Evolutionary conservation across 2,329 filamentous ascomycete species (phyloP), one percentile per base, ranked within the genome.

Genomic region (Grosmannia penicillata): DNA sequence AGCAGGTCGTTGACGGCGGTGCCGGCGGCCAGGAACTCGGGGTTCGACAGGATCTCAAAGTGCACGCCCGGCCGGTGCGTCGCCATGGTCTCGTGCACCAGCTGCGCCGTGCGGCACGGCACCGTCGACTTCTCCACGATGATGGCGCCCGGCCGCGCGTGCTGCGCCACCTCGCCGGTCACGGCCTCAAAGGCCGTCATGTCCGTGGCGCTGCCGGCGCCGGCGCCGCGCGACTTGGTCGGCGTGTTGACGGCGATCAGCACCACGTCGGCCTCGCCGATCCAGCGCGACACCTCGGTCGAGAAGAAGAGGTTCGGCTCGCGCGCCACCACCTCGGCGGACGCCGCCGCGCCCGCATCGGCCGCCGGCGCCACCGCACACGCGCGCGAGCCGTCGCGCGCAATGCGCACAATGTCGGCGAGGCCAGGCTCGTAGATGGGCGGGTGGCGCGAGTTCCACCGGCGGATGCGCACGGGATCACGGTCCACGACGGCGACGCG

Each of bases 41-140:
- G 82, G 57, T 87, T 87, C 33, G 80, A 85, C 21, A 87, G 68
- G 39, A 87, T 74, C 52, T 86, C 78, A 51, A 86, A 86, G 44
- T 70, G 66, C 11, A 75, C 65, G 15, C 68, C 70, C 1, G 78
- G 77, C 11, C 72, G 71, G 48, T 74, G 69, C 46, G 68, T 64
- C 36, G 65, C 60, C 47, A 76, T 62, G 46, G 76, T 82, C 47
- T 78, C 70, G 48, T 71, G 67, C 28, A 86, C 74, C 24, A 75
- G 69, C 47, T 82, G 69, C 2, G 80, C 78, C 6, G 82, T 86
- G 43, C 77, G 66, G 53, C 78, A 83, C 3, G 82, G 82, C 21
- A 87, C 82, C 0, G 82, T 89, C 40, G 75, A 81, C 62, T 87
- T 89, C 61, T 87, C 82, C 17, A 87, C 82, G 36, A 89, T 73